Conservation (phyloP, 1,284 basidiomycete genomes). For the Veloboletus limbatus region DNA sequence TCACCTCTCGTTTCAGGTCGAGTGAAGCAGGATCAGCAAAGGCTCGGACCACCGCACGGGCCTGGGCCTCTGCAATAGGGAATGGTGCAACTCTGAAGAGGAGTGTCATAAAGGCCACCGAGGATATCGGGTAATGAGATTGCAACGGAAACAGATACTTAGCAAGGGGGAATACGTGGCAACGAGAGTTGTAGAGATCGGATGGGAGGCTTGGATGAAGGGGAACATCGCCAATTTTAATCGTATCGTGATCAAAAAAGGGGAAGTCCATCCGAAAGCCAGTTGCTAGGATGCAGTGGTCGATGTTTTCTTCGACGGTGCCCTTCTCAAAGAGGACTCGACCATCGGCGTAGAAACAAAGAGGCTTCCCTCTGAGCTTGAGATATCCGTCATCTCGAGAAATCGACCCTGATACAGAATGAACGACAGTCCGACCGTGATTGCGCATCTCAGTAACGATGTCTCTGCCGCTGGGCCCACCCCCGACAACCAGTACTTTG, state of each 20-base stretch:
- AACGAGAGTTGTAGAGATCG: slow-evolving; percentile 59
- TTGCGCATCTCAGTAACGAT: slow-evolving; percentile 55
- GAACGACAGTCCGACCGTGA: slow-evolving; percentile 47
- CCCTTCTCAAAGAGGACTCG: slow-evolving; percentile 61
- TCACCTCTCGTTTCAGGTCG: slow-evolving; percentile 46
- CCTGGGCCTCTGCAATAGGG: slow-evolving; percentile 67
- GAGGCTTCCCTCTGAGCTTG: slow-evolving; percentile 44
- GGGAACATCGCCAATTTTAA: slow-evolving; percentile 37
- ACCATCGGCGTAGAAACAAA: slow-evolving; percentile 43
- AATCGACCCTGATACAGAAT: slow-evolving; percentile 46
- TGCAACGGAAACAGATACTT: slow-evolving; percentile 52
- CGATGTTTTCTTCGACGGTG: slow-evolving; percentile 49
- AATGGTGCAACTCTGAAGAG: slow-evolving; percentile 56
- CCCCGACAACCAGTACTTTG: slow-evolving; percentile 65
- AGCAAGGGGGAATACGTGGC: slow-evolving; percentile 62
- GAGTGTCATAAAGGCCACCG: slow-evolving; percentile 65
- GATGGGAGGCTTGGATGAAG: slow-evolving; percentile 48
- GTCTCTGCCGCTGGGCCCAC: slow-evolving; percentile 67
- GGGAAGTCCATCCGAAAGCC: slow-evolving; percentile 66
- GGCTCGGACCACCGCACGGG: slow-evolving; percentile 51
- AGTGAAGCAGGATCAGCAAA: slow-evolving; percentile 51
- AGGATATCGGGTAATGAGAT: slow-evolving; percentile 44
- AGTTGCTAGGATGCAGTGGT: slow-evolving; percentile 68
- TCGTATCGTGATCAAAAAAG: slow-evolving; percentile 45
- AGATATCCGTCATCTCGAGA: slow-evolving; percentile 36